A percentile compares a stretch with the other conserved stretches of the same genome.
These are phyloP conservation scores for Penicillium thymicola DNA, from an alignment of 2,329 filamentous ascomycete genomes.

Conservation along the genomic window DNA sequence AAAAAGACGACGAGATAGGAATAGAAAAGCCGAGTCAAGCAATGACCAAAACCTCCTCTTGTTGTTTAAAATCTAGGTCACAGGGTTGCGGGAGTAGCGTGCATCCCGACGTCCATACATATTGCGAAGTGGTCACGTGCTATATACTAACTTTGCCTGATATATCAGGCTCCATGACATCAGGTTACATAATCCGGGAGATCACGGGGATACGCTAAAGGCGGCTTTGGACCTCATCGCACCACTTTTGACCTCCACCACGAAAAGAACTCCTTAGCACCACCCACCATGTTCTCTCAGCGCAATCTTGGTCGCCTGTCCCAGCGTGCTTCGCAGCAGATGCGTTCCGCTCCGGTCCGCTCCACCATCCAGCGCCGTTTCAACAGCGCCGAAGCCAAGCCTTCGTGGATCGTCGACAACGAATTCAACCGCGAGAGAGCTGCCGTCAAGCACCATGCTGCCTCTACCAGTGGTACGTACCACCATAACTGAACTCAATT, in stretches of 20 bases:
- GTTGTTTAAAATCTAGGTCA: neutral
- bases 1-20: neutral
- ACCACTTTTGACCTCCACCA: slow-evolving; percentile 18
- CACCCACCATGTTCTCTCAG: slow-evolving; percentile 60
- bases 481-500: slow-evolving; percentile 6
- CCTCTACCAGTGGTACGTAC: slow-evolving; percentile 72
- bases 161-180: slow-evolving; percentile 16
- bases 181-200: slow-evolving; percentile 25
- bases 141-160: neutral
- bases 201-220: slow-evolving; percentile 28
- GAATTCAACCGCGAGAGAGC: slow-evolving; percentile 89
- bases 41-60: neutral
- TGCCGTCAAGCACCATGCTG: slow-evolving; percentile 87
- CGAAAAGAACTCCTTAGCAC: slow-evolving; percentile 23
- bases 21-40: neutral
- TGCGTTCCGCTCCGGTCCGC: slow-evolving; percentile 56
- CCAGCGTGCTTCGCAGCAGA: slow-evolving; percentile 61
- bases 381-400: slow-evolving; percentile 58
- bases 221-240: slow-evolving; percentile 25
- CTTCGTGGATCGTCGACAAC: slow-evolving; percentile 70
- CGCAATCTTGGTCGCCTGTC: slow-evolving; percentile 60
- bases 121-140: slow-evolving; percentile 13
- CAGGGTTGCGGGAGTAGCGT: neutral
- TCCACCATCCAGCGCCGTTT: slow-evolving; percentile 66
- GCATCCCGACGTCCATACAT: neutral